A percentile compares a stretch with the other conserved stretches of the same genome.
Evolutionary conservation across 352 stramenopile genomes (phyloP).

Genomic region (Phytopythium delawarense): DNA sequence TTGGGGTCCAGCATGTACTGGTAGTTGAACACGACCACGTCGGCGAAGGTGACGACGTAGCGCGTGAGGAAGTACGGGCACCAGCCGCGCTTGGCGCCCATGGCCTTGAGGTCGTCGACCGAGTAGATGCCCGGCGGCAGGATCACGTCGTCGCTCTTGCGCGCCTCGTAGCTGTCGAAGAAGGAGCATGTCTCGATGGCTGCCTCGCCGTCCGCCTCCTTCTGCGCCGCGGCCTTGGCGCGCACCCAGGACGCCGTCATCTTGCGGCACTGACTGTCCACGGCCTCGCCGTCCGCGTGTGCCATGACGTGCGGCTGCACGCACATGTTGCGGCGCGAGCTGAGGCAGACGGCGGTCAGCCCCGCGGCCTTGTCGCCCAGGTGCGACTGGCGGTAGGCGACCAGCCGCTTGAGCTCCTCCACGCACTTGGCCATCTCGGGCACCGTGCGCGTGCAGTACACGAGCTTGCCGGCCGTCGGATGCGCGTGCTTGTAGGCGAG

Average conservation of each 20-base stretch:
- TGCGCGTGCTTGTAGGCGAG: constrained; percentile 94
- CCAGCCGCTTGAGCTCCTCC: constrained; percentile 96
- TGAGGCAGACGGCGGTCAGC: constrained; percentile 89
- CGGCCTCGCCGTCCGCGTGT: constrained; percentile 94
- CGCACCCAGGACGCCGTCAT: constrained; percentile 98
- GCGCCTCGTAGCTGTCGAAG: constrained; percentile 88
- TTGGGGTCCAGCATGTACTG: constrained; percentile 99
- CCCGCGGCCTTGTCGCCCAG: constrained; percentile 42
- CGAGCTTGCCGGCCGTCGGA: constrained; percentile 94
- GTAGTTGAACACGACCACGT: constrained; percentile 99
- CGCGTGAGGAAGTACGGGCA: constrained; percentile 99
- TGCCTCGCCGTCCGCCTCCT: not conserved
- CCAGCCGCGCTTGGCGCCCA: constrained; percentile 90
- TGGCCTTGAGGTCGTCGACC: constrained; percentile 94
- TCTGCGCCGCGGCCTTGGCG: constrained; percentile 41
- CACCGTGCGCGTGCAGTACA: constrained; percentile 99
- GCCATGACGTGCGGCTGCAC: constrained; percentile 95
- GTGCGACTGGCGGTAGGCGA: constrained; percentile 71
- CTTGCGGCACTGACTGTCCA: constrained; percentile 95
- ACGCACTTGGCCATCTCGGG: constrained; percentile 99
- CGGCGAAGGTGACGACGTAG: constrained; percentile 96
- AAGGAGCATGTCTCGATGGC: constrained; percentile 83
- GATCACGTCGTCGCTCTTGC: constrained; percentile 91
- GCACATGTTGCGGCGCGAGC: constrained; percentile 97
- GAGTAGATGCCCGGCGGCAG: constrained; percentile 93